Percentiles rank a stretch among this genome's conserved stretches.
Evolutionary conservation across 306 rosid genomes (phyloP).

Genomic region (Potentilla sterilis): DNA sequence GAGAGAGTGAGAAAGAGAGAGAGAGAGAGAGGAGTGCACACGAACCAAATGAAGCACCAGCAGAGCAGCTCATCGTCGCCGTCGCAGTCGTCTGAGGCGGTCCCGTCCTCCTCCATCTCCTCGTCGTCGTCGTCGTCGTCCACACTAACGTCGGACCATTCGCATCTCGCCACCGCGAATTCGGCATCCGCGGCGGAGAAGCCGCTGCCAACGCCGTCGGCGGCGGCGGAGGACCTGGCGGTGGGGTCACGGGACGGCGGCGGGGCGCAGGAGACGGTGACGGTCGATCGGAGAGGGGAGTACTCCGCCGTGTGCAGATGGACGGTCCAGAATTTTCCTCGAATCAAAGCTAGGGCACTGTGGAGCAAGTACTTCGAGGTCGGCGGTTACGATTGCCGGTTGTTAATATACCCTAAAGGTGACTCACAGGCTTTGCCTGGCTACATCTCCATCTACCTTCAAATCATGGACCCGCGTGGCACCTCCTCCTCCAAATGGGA

Average conservation of each 20-base stretch:
- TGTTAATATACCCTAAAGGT: conserved; percentile 90
- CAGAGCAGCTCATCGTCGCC: conserved; percentile 14
- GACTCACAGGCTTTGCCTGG: conserved; percentile 95
- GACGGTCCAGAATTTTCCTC: conserved; percentile 90
- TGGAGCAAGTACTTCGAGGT: conserved; percentile 99
- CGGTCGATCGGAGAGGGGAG: conserved; percentile 77
- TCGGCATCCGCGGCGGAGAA: conserved; percentile 36
- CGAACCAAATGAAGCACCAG: conserved; percentile 63
- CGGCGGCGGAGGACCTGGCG: conserved; percentile 76
- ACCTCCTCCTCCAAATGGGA: conserved; percentile 95
- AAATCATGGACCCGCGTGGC: conserved; percentile 99
- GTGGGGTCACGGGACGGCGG: conserved; percentile 71
- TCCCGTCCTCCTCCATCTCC: conserved; percentile 43
- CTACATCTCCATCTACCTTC: conserved; percentile 89
- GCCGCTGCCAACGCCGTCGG: conserved; percentile 37
- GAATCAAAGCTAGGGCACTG: conserved; percentile 92
- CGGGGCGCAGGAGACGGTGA: conserved; percentile 80
- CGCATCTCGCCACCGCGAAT: conserved; percentile 37
- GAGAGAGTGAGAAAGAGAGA: neutral
- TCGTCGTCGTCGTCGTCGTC: conserved; percentile 50
- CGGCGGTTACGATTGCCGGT: conserved; percentile 96
- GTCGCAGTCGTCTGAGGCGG: conserved; percentile 65
- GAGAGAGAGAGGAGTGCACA: neutral
- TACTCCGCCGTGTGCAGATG: conserved; percentile 87
- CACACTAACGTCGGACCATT: conserved; percentile 47